These are phyloP conservation scores for Cytospora paraplurivora DNA, from an alignment of 2,329 filamentous ascomycete genomes.

Conservation along the genomic window DNA sequence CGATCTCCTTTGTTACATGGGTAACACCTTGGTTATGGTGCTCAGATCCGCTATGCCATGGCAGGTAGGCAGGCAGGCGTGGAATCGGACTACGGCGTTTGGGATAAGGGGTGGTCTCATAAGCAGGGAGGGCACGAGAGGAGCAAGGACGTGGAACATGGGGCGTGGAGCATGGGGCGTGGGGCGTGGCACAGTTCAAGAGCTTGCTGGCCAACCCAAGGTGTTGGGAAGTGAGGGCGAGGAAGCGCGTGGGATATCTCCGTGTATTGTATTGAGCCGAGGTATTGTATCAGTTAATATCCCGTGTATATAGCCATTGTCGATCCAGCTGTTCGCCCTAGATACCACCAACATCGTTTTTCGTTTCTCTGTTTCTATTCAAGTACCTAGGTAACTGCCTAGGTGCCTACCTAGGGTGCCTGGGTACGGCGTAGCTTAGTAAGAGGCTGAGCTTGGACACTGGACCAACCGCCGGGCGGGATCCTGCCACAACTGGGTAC, in stretches of 20 bases:
- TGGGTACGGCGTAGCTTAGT: not conserved
- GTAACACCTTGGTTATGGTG: too few relatives aligned
- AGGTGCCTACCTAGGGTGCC: too few relatives aligned
- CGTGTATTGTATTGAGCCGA: too few relatives aligned
- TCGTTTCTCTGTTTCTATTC: not conserved
- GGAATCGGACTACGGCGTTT: not conserved
- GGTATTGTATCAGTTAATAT: not conserved
- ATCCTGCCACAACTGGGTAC: too few relatives aligned
- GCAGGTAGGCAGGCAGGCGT: not conserved
- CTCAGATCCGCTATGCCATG: not conserved
- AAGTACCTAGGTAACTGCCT: not conserved
- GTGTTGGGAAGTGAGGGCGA: too few relatives aligned
- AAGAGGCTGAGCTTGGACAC: not conserved
- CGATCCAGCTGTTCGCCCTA: conserved; percentile 5
- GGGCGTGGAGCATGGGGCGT: too few relatives aligned
- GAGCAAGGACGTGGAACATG: not conserved
- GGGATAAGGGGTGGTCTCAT: not conserved
- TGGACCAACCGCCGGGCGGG: too few relatives aligned
- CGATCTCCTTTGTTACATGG: too few relatives aligned
- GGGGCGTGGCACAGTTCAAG: not conserved
- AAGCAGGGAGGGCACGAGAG: not conserved
- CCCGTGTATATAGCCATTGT: conserved; percentile 16
- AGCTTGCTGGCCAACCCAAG: not conserved
- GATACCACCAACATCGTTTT: conserved; percentile 24
- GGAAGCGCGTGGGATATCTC: too few relatives aligned